Conservation (phyloP, 2,329 filamentous ascomycete genomes). For the Thielaviopsis euricoi region DNA sequence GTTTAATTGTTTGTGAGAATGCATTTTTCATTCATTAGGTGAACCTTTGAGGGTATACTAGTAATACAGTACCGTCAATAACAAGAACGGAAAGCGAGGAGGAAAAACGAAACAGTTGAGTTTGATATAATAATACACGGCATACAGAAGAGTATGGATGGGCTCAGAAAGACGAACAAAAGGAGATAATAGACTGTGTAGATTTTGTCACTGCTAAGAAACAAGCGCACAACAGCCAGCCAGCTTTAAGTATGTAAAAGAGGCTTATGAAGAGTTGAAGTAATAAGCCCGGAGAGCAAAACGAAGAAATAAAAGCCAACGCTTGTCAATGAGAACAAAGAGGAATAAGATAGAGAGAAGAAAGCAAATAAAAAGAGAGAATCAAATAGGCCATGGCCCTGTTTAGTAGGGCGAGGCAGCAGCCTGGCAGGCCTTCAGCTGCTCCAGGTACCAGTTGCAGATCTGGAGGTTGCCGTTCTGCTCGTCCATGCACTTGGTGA, state of each 20-base stretch:
- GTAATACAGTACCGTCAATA: not conserved
- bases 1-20: too few relatives aligned
- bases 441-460: constrained; percentile 95
- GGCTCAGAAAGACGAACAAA: not conserved
- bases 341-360: not conserved
- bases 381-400: not conserved
- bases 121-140: not conserved
- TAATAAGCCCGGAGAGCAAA: not conserved
- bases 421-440: constrained; percentile 36
- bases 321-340: not conserved
- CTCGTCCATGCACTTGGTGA: constrained; percentile 94
- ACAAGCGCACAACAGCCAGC: not conserved
- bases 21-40: not conserved
- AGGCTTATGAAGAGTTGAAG: not conserved
- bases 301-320: not conserved
- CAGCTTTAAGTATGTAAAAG: not conserved
- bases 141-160: not conserved
- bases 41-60: not conserved
- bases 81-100: not conserved
- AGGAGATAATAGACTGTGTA: not conserved
- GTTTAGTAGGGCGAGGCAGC: constrained; percentile 10
- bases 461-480: constrained; percentile 87
- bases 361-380: too few relatives aligned
- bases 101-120: not conserved
- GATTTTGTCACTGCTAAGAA: not conserved